A percentile compares a stretch with the other conserved stretches of the same genome.
Evolutionary conservation across 2,329 filamentous ascomycete species (phyloP).

Genomic region (Curvularia spicifera): DNA sequence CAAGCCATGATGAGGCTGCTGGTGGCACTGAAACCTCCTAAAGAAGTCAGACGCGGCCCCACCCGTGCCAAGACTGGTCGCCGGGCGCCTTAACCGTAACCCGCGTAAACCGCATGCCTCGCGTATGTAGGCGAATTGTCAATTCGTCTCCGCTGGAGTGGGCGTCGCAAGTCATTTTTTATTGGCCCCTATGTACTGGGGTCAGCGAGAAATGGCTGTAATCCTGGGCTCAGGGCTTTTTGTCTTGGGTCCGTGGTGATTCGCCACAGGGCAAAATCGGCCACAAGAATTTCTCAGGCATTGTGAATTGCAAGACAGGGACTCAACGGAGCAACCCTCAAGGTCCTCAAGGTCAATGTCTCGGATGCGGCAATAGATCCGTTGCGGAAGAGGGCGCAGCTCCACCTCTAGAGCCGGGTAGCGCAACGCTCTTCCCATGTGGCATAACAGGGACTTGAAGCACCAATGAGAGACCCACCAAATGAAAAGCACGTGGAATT

Average conservation of each 20-base stretch:
- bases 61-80: neutral
- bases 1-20: neutral
- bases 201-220: neutral
- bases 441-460: conserved; percentile 1
- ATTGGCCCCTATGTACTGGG: neutral
- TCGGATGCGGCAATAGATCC: neutral
- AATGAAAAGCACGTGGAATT: conserved; percentile 4
- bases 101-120: neutral
- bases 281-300: neutral
- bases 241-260: neutral
- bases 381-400: conserved; percentile 1
- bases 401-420: neutral
- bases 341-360: neutral
- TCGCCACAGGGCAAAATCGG: neutral
- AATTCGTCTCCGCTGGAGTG: conserved; percentile 10
- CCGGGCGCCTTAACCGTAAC: conserved; percentile 4
- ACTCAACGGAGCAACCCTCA: neutral
- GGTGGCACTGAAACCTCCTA: conserved; percentile 7
- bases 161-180: neutral
- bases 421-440: conserved; percentile 12
- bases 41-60: conserved; percentile 1
- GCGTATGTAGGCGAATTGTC: neutral
- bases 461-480: conserved; percentile 2
- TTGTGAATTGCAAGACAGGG: neutral
- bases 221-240: neutral